phyloP scores from a whole-genome alignment of 768 basidiomycete species.

The Rhizopogon salebrosus region DNA sequence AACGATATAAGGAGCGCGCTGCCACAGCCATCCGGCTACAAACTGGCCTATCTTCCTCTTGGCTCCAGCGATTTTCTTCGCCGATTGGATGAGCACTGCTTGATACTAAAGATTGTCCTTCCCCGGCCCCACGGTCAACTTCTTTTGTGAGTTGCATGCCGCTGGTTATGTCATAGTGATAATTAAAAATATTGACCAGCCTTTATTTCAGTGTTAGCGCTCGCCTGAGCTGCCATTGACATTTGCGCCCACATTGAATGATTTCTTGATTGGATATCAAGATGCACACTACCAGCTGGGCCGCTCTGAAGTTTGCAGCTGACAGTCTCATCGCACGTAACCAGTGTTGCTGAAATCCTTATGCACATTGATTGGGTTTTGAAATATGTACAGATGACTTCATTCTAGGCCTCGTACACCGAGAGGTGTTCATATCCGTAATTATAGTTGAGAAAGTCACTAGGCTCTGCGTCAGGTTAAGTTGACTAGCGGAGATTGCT shows the following conservation, averaged over 20 bases:
- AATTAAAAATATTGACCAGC: too few relatives aligned
- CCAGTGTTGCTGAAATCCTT: slow-evolving; percentile 4
- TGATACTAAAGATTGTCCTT: too few relatives aligned
- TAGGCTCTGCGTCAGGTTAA: slow-evolving; percentile 14
- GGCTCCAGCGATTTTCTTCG: too few relatives aligned
- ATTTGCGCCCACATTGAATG: slow-evolving; percentile 14
- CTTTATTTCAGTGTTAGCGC: neutral
- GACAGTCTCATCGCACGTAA: slow-evolving; percentile 11
- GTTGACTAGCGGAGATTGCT: slow-evolving; percentile 8
- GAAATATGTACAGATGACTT: too few relatives aligned
- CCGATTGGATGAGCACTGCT: too few relatives aligned
- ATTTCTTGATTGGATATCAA: slow-evolving; percentile 2
- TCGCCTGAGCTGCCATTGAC: slow-evolving; percentile 15
- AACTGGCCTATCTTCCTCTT: too few relatives aligned
- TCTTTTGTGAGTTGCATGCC: too few relatives aligned
- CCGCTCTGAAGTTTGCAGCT: slow-evolving; percentile 8
- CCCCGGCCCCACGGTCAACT: too few relatives aligned
- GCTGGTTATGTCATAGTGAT: too few relatives aligned
- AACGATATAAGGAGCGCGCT: too few relatives aligned
- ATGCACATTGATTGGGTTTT: too few relatives aligned
- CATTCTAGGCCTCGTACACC: neutral
- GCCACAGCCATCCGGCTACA: too few relatives aligned
- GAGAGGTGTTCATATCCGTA: slow-evolving; percentile 14
- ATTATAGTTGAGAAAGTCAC: slow-evolving; percentile 19
- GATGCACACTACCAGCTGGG: slow-evolving; percentile 2